Base-by-base conservation (phyloP, 768 basidiomycete genomes). In the Dacryopinax primogenitus region DNA sequence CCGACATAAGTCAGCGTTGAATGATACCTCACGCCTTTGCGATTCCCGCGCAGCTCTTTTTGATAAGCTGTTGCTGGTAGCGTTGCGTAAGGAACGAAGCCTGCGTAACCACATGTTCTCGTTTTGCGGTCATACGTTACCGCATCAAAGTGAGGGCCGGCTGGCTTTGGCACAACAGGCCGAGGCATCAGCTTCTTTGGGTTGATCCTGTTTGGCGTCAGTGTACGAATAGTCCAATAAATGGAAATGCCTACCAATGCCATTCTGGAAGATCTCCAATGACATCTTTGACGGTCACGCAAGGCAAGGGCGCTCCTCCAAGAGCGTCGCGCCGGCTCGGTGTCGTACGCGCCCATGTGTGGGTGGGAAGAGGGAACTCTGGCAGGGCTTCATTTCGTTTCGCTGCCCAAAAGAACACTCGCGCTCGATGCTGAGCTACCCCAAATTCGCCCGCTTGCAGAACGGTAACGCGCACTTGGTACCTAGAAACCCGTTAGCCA, bases 361-460 rank as follows among this genome's bases (percentile, higher is more conserved):
- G 83, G 1, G 83, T 81, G 1, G 83, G 81, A 62, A 82, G 79
- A 21, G 84, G 84, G 18, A 84, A 69, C 1, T 67, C 61, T 0
- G 84, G 84, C 4, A 84, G 74, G 1, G 76, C 74, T 62, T 70
- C 47, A 0, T 77, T 80, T 15, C 75, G 72, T 13, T 73, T 71
- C 11, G 83, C 79, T 4, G 82, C 83, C 34, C 83, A 68, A 1
- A 83, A 70, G 69, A 85, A 82, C 67, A 84, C 83, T 0, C 84
- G 79, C 23, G 78, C 67, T 4, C 84, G 76, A 15, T 76, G 71
- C 72, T 86, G 84, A 6, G 84, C 83, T 1, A 80, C 76, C 0
- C 84, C 84, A 70, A 82, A 83, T 37, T 82, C 77, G 1, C 76
- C 82, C 15, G 83, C 82, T 72, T 85, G 80, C 2, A 84, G 71